Base-by-base conservation (phyloP, 805 yeast species). In the Kazachstania martiniae region DNA sequence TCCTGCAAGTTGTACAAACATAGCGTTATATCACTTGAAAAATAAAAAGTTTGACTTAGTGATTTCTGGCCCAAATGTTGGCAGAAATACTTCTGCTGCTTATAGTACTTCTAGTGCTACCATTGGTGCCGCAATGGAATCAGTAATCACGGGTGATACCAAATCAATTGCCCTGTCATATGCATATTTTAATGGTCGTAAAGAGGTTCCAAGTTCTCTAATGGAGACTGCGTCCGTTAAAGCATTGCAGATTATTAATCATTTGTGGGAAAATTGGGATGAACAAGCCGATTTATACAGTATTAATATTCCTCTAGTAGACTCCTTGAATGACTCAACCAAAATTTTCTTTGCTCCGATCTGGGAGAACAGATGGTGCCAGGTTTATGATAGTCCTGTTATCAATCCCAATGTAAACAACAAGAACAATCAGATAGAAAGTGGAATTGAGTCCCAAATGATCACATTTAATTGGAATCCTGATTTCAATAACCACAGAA, bases 81-180 rank as follows among this genome's bases (percentile, higher is more conserved):
- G 98, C 15, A 74, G 95, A 51, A 91, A 91, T 57, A 77, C 95
- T 2, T 74, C 89, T 16, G 85, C 93, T 5, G 71, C 89, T 28
- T 91, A 86, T 56, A 81, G 86, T 34, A 68, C 91, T 46, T 75
- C 95, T 4, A 78, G 93, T 44, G 98, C 98, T 10, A 91, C 98
- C 2, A 78, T 91, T 12, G 98, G 98, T 17, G 97, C 95, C 3
- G 91, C 96, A 1, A 72, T 87, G 85, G 98, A 91, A 59, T 93
- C 87, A 2, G 82, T 80, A 2, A 71, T 87, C 26, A 53, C 67
- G 14, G 78, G 77, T 0, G 72, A 74, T 19, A 60, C 58, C 12
- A 76, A 66, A 42, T 63, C 95, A 4, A 67, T 91, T 40, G 96
- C 94, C 2, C 47, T 91, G 21, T 81, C 94, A 23, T 89, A 74